These are phyloP conservation scores for Hypsizygus marmoreus DNA, from an alignment of 768 basidiomycete genomes.

Conservation along the genomic window DNA sequence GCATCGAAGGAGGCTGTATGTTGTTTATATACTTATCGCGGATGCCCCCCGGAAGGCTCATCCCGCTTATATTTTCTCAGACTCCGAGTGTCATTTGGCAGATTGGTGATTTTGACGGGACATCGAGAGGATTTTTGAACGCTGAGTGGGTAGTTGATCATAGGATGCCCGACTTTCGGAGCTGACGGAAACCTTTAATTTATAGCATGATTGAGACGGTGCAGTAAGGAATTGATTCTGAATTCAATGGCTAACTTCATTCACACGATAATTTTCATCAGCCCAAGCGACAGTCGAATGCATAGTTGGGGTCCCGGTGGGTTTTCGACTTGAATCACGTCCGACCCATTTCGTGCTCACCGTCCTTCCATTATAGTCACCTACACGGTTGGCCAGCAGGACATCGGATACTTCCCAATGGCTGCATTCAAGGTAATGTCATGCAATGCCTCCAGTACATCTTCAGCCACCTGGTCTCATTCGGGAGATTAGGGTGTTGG, in stretches of 20 bases:
- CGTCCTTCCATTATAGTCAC: too few species aligned
- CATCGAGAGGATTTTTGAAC: conserved; percentile 37
- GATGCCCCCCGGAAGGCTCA: neutral
- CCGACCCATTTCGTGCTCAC: too few species aligned
- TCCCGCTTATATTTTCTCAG: conserved; percentile 14
- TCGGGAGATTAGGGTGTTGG: conserved; percentile 26
- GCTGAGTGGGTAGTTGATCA: conserved; percentile 29
- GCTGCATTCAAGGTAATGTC: conserved; percentile 33
- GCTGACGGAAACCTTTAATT: neutral
- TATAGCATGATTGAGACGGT: conserved; percentile 35
- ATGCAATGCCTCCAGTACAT: neutral
- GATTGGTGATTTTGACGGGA: conserved; percentile 39
- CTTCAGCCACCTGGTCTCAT: too few species aligned
- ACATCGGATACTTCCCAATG: conserved; percentile 32
- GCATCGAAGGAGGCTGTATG: conserved; percentile 30
- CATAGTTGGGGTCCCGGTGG: conserved; percentile 32
- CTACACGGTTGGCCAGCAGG: conserved; percentile 31
- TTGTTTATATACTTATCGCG: neutral
- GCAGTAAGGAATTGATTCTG: conserved; percentile 30
- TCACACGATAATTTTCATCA: conserved; percentile 3
- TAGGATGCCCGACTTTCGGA: neutral
- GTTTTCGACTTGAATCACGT: too few species aligned
- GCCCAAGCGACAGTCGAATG: conserved; percentile 39
- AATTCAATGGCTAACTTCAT: neutral
- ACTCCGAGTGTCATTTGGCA: conserved; percentile 34